Evolutionary conservation across 2,329 filamentous ascomycete genomes (phyloP).

Genomic region (Pseudogymnoascus sp.): DNA sequence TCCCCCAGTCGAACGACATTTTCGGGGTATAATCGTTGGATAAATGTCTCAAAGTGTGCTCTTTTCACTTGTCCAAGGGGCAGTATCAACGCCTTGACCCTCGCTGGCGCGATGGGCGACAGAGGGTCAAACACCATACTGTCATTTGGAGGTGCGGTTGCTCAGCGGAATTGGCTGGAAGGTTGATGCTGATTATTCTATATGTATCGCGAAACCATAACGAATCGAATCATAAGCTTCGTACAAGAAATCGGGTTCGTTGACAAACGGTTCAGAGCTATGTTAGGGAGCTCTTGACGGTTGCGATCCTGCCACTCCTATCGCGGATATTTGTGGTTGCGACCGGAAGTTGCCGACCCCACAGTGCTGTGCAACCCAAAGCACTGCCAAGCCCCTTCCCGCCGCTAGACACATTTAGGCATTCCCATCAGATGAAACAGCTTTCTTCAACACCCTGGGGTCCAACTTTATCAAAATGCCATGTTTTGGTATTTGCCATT

Average conservation of each 20-base stretch:
- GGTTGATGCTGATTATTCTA: background rate
- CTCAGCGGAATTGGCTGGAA: background rate
- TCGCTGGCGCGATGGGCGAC: slow-evolving; percentile 84
- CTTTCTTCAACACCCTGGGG: background rate
- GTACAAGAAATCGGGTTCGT: background rate
- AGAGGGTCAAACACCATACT: slow-evolving; percentile 84
- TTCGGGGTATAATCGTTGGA: slow-evolving; percentile 70
- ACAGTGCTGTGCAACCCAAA: background rate
- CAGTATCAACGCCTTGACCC: slow-evolving; percentile 79
- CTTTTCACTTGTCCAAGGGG: slow-evolving; percentile 82
- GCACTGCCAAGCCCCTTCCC: slow-evolving; percentile 1
- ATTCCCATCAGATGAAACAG: slow-evolving; percentile 6
- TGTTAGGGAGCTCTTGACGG: background rate
- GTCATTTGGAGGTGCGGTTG: slow-evolving; percentile 34
- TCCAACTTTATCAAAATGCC: slow-evolving; percentile 4
- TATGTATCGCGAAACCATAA: slow-evolving; percentile 1
- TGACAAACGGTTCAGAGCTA: background rate
- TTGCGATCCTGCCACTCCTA: slow-evolving; percentile 7
- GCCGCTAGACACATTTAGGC: slow-evolving; percentile 5
- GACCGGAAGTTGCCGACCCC: slow-evolving; percentile 6
- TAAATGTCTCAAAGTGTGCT: slow-evolving; percentile 71
- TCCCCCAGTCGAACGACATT: slow-evolving; percentile 79
- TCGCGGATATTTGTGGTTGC: slow-evolving; percentile 8
- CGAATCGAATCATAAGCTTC: slow-evolving; percentile 8
- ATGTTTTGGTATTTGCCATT: background rate